Evolutionary conservation across 352 stramenopile species (phyloP), one percentile per base, ranked within the genome.

Genomic region (Globisporangium lucens): DNA sequence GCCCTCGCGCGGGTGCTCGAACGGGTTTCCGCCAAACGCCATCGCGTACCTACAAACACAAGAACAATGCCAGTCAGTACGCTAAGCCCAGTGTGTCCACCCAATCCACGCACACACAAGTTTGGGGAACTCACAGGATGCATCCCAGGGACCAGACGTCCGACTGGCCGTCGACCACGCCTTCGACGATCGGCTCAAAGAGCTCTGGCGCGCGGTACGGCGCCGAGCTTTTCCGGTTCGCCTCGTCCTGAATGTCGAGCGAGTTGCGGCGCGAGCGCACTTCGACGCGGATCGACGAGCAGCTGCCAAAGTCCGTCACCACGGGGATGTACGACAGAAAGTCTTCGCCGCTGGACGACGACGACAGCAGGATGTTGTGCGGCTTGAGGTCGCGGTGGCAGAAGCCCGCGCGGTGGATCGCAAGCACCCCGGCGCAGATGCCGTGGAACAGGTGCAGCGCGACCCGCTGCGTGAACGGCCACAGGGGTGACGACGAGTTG

Each of bases 71-170:
- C 22, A 65, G 20, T 51, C 20, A 67, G 38, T 36, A 38, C 8
- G 8, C n/a, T 15, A 6, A 15, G 2, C 53, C n/a, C 0, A 2
- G 12, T 33, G 30, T 35, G 4, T 41, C 1, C 20, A 5, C 10
- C 22, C 49, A n/a, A 3, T 52, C n/a, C 17, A 56, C 27, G 0
- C 6, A 10, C 22, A 46, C 36, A 33, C 43, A 8, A n/a, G 15
- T 49, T 49, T 49, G 41, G 41, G 41, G 41, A 53, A 49, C 78
- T 70, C 76, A 93, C 79, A 96, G 56, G 24, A 94, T 87, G 60
- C 88, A 94, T 49, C 88, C 88, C 17, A 96, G 74, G 3, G 86
- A 94, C 86, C 86, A 96, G 29, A 96, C 82, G 35, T 96, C 88
- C 2, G 83, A 92, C 63, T 94, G 88, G 17, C 86, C 88, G 70